Base-by-base conservation (phyloP, 139 green algal genomes). In the Volvox africanus region DNA sequence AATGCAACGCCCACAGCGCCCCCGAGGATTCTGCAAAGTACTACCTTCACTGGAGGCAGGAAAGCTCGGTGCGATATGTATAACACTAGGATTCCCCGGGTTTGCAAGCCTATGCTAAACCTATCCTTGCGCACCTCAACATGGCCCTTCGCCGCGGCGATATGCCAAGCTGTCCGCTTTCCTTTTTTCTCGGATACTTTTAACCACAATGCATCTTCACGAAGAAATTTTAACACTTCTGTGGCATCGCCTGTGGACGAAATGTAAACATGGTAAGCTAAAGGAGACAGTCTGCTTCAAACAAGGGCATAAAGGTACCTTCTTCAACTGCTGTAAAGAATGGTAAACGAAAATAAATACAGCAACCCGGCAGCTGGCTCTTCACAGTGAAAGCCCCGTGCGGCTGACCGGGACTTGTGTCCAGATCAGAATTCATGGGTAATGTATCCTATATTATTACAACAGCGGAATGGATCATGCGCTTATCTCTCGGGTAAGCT, bases 311-410 rank as follows among this genome's bases (percentile, higher is more conserved):
- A 71, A 33, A 18, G 2, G 6, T 86, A 87, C 81, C 81, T 30
- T 87, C 81, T 65, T 87, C 81, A 61, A 87, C 81, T 20, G 81
- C 81, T 30, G 61, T 18, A n/a, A 87, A 87, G 30, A 87, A 87
- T 32, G 81, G 81, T 6, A 32, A 61, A 28, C 81, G n/a, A 32
- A 30, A 86, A 44, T 55, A 86, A 9, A 86, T 28, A 44, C 80
- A 86, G 50, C 80, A 86, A 26, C 75, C 75, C 32, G 30, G 33
- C 33, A 55, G 13, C 30, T 35, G 75, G 14, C 50, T 81, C 75
- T 35, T 21, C 17, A 35, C 12, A 1, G 75, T 24, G 14, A 35
- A 28, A 26, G 75, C 32, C 75, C 32, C 75, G 30, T 55, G 44
- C 44, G 18, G 75, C 30, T 55, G 75, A 35, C 21, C 33, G 32